A percentile compares a stretch with the other conserved stretches of the same genome.
These are phyloP conservation scores for Dendrobium nobile DNA, from an alignment of 106 monocot species.

Conservation along the genomic window DNA sequence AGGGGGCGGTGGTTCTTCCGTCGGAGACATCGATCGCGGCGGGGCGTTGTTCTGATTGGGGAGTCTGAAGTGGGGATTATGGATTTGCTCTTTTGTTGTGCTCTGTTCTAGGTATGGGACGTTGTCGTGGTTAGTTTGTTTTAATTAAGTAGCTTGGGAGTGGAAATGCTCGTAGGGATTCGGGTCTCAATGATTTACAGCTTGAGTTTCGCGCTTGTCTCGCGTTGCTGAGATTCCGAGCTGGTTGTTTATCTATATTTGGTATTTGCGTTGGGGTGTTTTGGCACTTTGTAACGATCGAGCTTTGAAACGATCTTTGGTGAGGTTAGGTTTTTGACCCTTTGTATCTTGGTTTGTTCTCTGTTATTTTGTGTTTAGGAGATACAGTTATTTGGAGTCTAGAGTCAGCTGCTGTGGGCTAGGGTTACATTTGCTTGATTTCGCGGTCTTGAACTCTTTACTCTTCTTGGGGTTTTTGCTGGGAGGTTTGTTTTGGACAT, in stretches of 20 bases:
- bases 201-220: neutral
- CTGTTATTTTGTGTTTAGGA: neutral
- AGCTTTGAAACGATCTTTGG: neutral
- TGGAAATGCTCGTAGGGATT: neutral
- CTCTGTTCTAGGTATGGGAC: neutral
- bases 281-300: neutral
- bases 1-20: neutral
- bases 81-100: neutral
- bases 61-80: neutral
- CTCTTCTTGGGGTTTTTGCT: neutral
- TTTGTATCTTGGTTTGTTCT: neutral
- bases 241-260: neutral
- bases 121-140: neutral
- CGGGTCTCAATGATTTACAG: neutral
- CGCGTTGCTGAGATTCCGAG: neutral
- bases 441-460: neutral
- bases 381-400: neutral
- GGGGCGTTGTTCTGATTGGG: neutral
- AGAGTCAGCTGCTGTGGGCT: neutral
- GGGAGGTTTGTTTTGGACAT: constrained; percentile 12
- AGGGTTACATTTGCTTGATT: neutral
- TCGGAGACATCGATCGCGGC: neutral
- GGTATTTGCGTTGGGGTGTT: neutral
- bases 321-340: neutral
- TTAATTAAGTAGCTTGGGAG: neutral